Evolutionary conservation across 1,284 basidiomycete genomes (phyloP), one percentile per base, ranked within the genome.

Genomic region (Sparassis latifolia): DNA sequence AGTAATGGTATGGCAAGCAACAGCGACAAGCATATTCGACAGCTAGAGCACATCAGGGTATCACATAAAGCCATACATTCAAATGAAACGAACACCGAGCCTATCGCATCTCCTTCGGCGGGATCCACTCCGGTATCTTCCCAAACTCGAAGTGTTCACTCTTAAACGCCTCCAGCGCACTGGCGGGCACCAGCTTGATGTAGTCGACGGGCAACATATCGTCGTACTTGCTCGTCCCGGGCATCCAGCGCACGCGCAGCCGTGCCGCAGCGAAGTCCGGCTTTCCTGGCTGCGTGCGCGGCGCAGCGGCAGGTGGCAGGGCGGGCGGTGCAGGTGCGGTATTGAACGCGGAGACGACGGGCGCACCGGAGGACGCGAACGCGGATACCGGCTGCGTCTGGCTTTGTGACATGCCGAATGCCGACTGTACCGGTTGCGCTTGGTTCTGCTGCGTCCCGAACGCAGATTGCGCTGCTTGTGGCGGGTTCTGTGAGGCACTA

Each of bases 101-200:
- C 35, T 61, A 84, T 49, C 86, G 71, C 57, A 89, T 64, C 60
- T 84, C 81, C 52, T 86, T 59, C 2, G 91, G 91, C 37, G 91
- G 91, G 44, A 88, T 75, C 71, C 82, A 81, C 45, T 89, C 80
- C 0, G 91, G 91, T 28, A 94, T 79, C 52, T 78, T 76, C 7
- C 82, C 86, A 78, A 83, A 82, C 57, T 80, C 79, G 60, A 92
- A 93, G 66, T 65, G 77, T 46, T 72, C 69, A 9, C 69, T 72
- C 60, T 71, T 66, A 62, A 90, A 93, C 39, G 83, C 80, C 10
- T 77, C 76, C 56, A 78, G 63, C 44, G 76, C 79, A 29, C 66
- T 67, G 39, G 73, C 68, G 5, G 80, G 84, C 50, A 85, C 58
- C 29, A 78, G 64, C 44, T 75, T 66, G 45, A 70, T 55, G 63